Conservation (phyloP, 495 filamentous ascomycete species). For the Zalerion maritima region DNA sequence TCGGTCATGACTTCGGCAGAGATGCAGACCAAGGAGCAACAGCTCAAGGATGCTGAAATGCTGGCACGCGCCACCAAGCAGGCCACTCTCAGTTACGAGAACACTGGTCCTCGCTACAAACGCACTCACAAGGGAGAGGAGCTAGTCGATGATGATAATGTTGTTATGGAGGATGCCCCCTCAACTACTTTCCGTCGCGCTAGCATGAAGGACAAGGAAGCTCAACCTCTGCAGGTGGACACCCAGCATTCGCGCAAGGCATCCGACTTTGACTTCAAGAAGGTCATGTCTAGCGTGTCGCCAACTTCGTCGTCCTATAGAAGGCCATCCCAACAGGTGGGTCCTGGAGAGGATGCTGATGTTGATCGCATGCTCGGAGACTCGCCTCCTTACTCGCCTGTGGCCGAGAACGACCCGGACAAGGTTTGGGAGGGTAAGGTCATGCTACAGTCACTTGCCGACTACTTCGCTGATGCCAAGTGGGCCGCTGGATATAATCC, state of each 20-base stretch:
- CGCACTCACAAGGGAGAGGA: conserved; percentile 95
- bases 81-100: conserved; percentile 67
- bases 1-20: conserved; percentile 75
- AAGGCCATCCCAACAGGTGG: conserved; percentile 28
- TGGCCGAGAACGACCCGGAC: conserved; percentile 50
- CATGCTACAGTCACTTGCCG: conserved; percentile 59
- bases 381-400: conserved; percentile 75
- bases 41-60: conserved; percentile 64
- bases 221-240: conserved; percentile 30
- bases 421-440: conserved; percentile 70
- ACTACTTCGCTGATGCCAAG: conserved; percentile 61
- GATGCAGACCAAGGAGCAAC: conserved; percentile 80
- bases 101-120: conserved; percentile 69
- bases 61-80: conserved; percentile 63
- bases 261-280: conserved; percentile 53
- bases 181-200: conserved; percentile 24
- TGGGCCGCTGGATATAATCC: conserved; percentile 71
- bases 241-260: conserved; percentile 32
- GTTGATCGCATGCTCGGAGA: conserved; percentile 83
- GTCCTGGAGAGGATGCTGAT: conserved; percentile 60
- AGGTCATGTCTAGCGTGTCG: conserved; percentile 53
- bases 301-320: conserved; percentile 36
- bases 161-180: conserved; percentile 12
- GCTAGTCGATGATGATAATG: conserved; percentile 53
- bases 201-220: conserved; percentile 20